Percentiles rank a stretch among this genome's conserved stretches.
Conservation (phyloP, 2,329 filamentous ascomycete species). For the Penicillium sp. region DNA sequence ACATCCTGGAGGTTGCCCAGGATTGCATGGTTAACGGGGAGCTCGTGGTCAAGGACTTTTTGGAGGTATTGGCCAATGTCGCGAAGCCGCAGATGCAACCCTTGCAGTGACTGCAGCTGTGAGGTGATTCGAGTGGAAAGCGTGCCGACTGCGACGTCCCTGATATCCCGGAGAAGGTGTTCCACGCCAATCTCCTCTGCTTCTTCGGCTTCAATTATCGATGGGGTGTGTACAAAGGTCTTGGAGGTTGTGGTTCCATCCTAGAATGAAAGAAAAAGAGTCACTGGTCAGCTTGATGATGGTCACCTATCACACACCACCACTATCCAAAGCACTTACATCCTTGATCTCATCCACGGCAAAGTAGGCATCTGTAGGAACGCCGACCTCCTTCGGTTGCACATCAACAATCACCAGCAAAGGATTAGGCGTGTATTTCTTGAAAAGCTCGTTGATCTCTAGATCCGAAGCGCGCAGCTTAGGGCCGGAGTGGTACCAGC, state of each 20-base stretch:
- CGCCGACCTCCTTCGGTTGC: slow-evolving; percentile 94
- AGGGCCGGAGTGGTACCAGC: slow-evolving; percentile 98
- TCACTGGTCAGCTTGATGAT: slow-evolving; percentile 6
- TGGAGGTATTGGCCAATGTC: slow-evolving; percentile 95
- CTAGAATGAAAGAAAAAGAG: slow-evolving; percentile 47
- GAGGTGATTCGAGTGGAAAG: slow-evolving; percentile 95
- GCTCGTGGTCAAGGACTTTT: slow-evolving; percentile 87
- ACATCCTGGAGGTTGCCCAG: slow-evolving; percentile 98
- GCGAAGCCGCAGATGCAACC: slow-evolving; percentile 86
- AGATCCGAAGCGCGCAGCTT: slow-evolving; percentile 95
- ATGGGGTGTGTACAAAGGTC: slow-evolving; percentile 97
- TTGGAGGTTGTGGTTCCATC: slow-evolving; percentile 95
- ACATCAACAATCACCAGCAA: slow-evolving; percentile 97
- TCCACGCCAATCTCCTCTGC: slow-evolving; percentile 98
- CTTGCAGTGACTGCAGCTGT: slow-evolving; percentile 95
- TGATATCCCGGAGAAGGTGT: slow-evolving; percentile 94
- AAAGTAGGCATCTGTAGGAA: slow-evolving; percentile 98
- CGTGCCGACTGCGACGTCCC: slow-evolving; percentile 94
- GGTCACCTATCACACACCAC: not conserved
- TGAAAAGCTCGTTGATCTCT: slow-evolving; percentile 99
- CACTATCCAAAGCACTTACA: slow-evolving; percentile 54
- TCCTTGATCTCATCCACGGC: slow-evolving; percentile 99
- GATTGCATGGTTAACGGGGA: slow-evolving; percentile 96
- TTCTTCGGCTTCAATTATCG: slow-evolving; percentile 97
- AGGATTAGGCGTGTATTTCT: slow-evolving; percentile 95